Evolutionary conservation across 2,329 filamentous ascomycete species (phyloP), one percentile per base, ranked within the genome.

Genomic region (Epichloe hybrida): DNA sequence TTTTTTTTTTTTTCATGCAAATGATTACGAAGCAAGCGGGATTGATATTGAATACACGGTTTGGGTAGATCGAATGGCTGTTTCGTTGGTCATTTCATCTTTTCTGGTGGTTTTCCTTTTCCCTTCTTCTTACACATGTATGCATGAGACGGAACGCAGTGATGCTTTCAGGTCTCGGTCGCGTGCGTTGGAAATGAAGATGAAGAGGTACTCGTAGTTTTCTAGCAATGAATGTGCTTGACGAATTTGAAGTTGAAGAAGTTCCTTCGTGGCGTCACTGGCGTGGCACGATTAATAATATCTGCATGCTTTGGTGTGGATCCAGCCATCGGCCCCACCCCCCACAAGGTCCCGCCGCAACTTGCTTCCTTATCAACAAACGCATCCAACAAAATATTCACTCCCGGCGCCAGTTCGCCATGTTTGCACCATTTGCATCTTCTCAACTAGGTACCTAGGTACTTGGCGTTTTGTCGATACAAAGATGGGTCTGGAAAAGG

Each of bases 401-500:
- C n/a, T 34, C 23, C 21, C 13, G 13, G 4, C 42, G 15, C 27
- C 1, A 45, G 27, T 21, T 45, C n/a, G n/a, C 40, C 40, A 31
- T 9, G 27, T 31, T 31, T 17, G 8, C 1, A 31, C 27, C 27
- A 9, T 31, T 31, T 4, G 27, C 27, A 31, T 31, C 27, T 35
- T 34, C 13, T 31, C 42, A 12, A 34, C 27, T 31, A 31, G 9
- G 27, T 31, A 31, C 3, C 27, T 9, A 31, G 27, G 3, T 31
- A 11, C 27, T 31, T 11, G 27, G 9, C 27, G 27, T 31, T 31
- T 31, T 17, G 20, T 27, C 35, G 35, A 37, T 7, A 23, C 41
- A 45, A 45, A 17, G n/a, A 69, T 69, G 67, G 63, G 67, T 20
- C 58, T 69, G 39, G 61, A 62, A 43, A 83, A 83, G 58, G 77